Evolutionary conservation across 2,329 filamentous ascomycete species (phyloP).

Genomic region (Zasmidium angulare): DNA sequence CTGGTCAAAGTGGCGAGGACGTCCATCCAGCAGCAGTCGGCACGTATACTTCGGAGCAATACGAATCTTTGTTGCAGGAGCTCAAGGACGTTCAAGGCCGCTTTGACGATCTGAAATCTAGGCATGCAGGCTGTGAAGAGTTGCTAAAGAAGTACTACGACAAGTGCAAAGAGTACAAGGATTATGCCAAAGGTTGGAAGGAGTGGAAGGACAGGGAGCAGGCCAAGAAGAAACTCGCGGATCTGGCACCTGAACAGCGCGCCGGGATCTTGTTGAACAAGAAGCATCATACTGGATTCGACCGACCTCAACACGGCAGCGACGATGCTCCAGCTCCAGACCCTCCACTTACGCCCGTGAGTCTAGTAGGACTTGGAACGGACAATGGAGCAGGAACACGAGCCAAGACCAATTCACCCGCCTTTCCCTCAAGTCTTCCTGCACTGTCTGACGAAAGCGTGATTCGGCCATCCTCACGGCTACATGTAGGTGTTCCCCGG

Average conservation of each 20-base stretch:
- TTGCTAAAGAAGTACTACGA: conserved; percentile 7
- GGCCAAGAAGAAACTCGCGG: neutral
- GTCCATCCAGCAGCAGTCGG: neutral
- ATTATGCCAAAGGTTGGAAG: neutral
- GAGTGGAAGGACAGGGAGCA: neutral
- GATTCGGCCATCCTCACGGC: neutral
- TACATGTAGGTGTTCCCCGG: neutral
- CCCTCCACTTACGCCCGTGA: neutral
- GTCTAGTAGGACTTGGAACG: neutral
- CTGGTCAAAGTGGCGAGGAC: conserved; percentile 10
- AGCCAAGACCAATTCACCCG: neutral
- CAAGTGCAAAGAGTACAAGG: neutral
- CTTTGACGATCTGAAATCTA: neutral
- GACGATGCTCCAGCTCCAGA: neutral
- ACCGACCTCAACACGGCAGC: neutral
- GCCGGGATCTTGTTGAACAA: conserved; percentile 5
- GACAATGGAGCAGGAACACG: neutral
- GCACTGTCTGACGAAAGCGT: neutral
- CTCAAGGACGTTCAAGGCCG: neutral
- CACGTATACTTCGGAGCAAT: neutral
- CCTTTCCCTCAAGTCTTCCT: conserved; percentile 8
- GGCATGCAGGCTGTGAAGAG: conserved; percentile 27
- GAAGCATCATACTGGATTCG: conserved; percentile 18
- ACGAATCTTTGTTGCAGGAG: neutral
- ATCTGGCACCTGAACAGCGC: neutral